phyloP scores from a whole-genome alignment of 176 grass and related monocot genomes.

The Hyparrhenia diplandra region DNA sequence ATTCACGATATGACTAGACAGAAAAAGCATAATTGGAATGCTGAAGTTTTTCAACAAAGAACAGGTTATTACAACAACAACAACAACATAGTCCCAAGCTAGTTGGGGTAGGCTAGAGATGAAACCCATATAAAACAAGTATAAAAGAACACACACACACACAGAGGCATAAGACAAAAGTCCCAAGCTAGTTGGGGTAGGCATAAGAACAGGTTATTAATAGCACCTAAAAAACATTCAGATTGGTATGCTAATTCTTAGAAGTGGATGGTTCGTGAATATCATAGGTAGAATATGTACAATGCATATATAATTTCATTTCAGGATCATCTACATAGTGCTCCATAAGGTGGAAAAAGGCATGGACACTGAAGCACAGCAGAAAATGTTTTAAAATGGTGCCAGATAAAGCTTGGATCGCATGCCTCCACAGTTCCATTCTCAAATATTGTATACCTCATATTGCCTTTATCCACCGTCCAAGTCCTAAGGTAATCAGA shows the following conservation, averaged over 20 bases:
- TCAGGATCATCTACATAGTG: neutral
- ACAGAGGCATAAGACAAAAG: too few species aligned
- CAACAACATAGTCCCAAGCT: too few species aligned
- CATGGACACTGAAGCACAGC: neutral
- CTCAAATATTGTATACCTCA: neutral
- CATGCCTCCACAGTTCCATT: neutral
- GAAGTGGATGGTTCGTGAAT: neutral
- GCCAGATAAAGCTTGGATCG: neutral
- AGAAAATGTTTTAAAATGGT: neutral
- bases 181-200: too few species aligned
- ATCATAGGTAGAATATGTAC: neutral
- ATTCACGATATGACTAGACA: neutral
- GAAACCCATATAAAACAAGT: too few species aligned
- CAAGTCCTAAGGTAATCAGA: neutral
- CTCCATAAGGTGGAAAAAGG: neutral
- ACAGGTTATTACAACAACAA: too few species aligned
- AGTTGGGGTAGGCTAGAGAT: too few species aligned
- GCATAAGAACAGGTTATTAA: neutral
- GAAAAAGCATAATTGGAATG: neutral
- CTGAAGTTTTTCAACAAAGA: neutral
- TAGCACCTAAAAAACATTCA: neutral
- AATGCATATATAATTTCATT: neutral
- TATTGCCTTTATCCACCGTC: neutral
- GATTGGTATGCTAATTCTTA: slow-evolving; percentile 7
- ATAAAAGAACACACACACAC: too few species aligned